These are phyloP conservation scores for Leptoxyphium fumago DNA, from an alignment of 2,329 filamentous ascomycete species.

Conservation along the genomic window DNA sequence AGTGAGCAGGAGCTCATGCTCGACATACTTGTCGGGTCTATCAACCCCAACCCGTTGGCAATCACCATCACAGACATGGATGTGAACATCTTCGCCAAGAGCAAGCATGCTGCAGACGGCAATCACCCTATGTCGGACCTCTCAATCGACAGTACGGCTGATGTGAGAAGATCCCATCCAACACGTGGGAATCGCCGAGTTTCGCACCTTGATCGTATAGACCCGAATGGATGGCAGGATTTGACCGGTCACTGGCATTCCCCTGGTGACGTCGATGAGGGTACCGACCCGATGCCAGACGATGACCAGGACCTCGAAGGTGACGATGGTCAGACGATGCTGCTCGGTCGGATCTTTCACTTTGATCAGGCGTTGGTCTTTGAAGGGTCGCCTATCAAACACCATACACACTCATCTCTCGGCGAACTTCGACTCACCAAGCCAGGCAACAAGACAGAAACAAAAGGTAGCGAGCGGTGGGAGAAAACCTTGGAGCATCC, in stretches of 20 bases:
- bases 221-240: conserved; percentile 6
- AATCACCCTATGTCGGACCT: conserved; percentile 1
- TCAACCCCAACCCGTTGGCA: conserved; percentile 86
- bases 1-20: conserved; percentile 93
- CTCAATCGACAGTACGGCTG: neutral
- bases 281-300: conserved; percentile 42
- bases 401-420: conserved; percentile 54
- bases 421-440: conserved; percentile 70
- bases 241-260: conserved; percentile 7
- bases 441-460: conserved; percentile 77
- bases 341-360: conserved; percentile 73
- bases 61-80: conserved; percentile 78
- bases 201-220: neutral
- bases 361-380: conserved; percentile 84
- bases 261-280: conserved; percentile 35
- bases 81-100: conserved; percentile 88
- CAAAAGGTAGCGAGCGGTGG: conserved; percentile 73
- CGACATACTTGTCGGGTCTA: conserved; percentile 71
- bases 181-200: neutral
- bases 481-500: conserved; percentile 79
- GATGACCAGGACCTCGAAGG: conserved; percentile 43
- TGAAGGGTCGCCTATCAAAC: conserved; percentile 76
- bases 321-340: conserved; percentile 61
- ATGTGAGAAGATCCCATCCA: conserved; percentile 1
- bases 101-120: conserved; percentile 55